phyloP scores from a whole-genome alignment of 2,329 filamentous ascomycete genomes.

The Diaporthe ilicicola region DNA sequence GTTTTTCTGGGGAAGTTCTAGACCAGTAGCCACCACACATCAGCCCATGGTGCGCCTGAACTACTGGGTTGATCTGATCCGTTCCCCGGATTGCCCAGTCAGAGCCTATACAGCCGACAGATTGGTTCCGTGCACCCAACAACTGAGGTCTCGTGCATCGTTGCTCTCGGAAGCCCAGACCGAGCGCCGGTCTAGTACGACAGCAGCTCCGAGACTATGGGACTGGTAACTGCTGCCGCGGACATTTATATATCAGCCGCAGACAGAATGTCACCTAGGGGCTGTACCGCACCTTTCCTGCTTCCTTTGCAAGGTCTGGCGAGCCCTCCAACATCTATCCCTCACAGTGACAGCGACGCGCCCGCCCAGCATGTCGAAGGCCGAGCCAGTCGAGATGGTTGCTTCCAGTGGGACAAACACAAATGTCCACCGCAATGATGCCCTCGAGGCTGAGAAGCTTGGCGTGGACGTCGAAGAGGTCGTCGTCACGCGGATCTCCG shows the following conservation, averaged over 20 bases:
- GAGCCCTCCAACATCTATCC: neutral
- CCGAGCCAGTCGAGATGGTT: conserved; percentile 16
- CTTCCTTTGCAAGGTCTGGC: neutral
- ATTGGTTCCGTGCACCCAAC: neutral
- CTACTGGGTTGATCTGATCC: neutral
- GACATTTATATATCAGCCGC: conserved; percentile 24
- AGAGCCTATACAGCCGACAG: neutral
- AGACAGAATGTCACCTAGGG: neutral
- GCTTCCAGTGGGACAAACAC: conserved; percentile 32
- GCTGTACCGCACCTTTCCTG: neutral
- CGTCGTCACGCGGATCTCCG: conserved; percentile 52
- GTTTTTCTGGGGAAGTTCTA: neutral
- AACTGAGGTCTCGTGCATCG: conserved; percentile 5
- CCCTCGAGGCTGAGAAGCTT: conserved; percentile 43
- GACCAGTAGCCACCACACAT: conserved; percentile 6
- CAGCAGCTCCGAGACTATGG: neutral
- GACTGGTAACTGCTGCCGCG: neutral
- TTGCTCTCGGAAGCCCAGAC: conserved; percentile 21
- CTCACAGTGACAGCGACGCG: neutral
- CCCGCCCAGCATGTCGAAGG: conserved; percentile 33
- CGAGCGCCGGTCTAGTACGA: conserved; percentile 15
- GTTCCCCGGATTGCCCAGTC: conserved; percentile 1
- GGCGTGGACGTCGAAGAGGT: conserved; percentile 52
- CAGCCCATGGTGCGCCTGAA: neutral
- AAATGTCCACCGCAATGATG: conserved; percentile 39